Percentiles rank a stretch among this genome's conserved stretches.
phyloP scores from a whole-genome alignment of 2,329 filamentous ascomycete species.

The Pseudogymnoascus sp. region DNA sequence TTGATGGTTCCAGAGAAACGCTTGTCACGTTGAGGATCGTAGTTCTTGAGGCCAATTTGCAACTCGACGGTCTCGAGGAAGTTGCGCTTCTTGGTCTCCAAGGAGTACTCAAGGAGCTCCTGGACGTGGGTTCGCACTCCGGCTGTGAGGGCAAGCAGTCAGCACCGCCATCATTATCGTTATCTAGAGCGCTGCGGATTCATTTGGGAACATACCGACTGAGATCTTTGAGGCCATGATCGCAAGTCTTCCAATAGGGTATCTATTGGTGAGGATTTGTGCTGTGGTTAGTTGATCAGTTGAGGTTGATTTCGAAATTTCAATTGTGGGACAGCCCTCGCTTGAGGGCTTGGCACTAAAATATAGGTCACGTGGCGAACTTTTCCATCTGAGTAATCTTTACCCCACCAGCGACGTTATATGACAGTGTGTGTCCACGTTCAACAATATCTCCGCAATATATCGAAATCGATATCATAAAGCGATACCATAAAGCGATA shows the following conservation, averaged over 20 bases:
- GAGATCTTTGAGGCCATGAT: slow-evolving; percentile 75
- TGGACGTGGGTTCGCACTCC: slow-evolving; percentile 93
- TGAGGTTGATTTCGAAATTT: slow-evolving; percentile 10
- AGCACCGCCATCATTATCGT: slow-evolving; percentile 15
- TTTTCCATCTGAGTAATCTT: neutral
- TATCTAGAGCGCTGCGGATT: neutral
- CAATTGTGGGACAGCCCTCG: slow-evolving; percentile 9
- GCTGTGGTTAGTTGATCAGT: slow-evolving; percentile 17
- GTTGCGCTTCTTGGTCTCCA: slow-evolving; percentile 94
- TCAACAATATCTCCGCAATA: too few species aligned
- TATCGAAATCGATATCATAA: neutral
- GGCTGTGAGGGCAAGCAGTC: slow-evolving; percentile 48
- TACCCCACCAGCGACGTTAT: neutral
- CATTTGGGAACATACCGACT: slow-evolving; percentile 45
- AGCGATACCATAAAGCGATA: neutral
- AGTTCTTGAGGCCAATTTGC: slow-evolving; percentile 95
- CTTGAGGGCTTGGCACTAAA: neutral
- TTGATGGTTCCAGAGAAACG: slow-evolving; percentile 99
- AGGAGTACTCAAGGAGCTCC: slow-evolving; percentile 90
- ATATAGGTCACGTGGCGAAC: neutral
- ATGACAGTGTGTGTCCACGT: neutral
- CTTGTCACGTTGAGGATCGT: slow-evolving; percentile 99
- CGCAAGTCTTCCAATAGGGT: slow-evolving; percentile 71
- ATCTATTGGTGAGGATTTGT: slow-evolving; percentile 67
- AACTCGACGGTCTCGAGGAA: slow-evolving; percentile 92